Evolutionary conservation across 2,329 filamentous ascomycete species (phyloP).

Genomic region (Epichloe gansuensis): DNA sequence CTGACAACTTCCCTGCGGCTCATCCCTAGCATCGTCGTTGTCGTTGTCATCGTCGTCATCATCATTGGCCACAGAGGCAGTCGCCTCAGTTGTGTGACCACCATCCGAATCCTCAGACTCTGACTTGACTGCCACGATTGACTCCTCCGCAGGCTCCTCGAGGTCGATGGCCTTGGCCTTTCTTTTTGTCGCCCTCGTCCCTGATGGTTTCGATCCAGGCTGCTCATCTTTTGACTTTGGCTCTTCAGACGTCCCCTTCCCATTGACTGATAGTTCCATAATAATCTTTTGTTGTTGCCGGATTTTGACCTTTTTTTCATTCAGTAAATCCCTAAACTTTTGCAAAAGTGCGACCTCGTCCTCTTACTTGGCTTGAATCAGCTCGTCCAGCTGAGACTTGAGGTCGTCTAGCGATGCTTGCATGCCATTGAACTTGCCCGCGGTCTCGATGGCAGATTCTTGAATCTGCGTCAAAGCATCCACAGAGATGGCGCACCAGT

Average conservation of each 20-base stretch:
- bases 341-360: conserved; percentile 54
- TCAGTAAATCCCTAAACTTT: conserved; percentile 58
- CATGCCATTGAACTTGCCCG: conserved; percentile 31
- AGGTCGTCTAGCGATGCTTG: conserved; percentile 46
- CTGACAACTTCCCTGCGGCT: background rate
- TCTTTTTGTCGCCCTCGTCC: conserved; percentile 35
- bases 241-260: conserved; percentile 14
- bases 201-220: conserved; percentile 15
- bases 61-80: conserved; percentile 30
- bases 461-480: conserved; percentile 33
- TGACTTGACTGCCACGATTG: conserved; percentile 24
- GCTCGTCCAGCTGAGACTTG: conserved; percentile 49
- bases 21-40: background rate
- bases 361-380: conserved; percentile 51
- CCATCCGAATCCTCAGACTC: conserved; percentile 27
- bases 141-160: conserved; percentile 31
- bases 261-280: conserved; percentile 24
- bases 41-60: conserved; percentile 23
- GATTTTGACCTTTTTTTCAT: conserved; percentile 72
- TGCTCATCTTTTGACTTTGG: conserved; percentile 14
- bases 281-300: conserved; percentile 57
- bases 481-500: conserved; percentile 54
- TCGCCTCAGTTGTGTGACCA: conserved; percentile 27
- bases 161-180: conserved; percentile 33
- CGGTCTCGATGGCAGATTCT: conserved; percentile 29